These are phyloP conservation scores for Psidium friedrichsthalianum DNA, from an alignment of 345 rosid species.

Conservation along the genomic window DNA sequence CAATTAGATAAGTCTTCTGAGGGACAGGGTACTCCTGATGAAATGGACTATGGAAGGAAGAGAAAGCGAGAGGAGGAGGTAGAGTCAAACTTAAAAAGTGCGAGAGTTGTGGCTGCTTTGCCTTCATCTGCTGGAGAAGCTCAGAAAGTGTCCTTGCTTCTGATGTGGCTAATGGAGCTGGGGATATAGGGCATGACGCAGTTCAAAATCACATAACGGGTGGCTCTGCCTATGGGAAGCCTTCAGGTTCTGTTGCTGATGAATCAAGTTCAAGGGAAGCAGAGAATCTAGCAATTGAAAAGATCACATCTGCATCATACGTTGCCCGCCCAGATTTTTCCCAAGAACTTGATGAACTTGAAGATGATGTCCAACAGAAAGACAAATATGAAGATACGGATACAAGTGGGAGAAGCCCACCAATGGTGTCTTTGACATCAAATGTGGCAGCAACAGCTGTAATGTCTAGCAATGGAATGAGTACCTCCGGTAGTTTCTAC, in stretches of 20 bases:
- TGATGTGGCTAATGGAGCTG: background rate
- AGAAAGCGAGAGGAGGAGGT: conserved; percentile 42
- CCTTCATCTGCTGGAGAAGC: conserved; percentile 26
- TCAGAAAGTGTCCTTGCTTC: conserved; percentile 34
- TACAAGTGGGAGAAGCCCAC: conserved; percentile 4
- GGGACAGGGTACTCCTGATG: conserved; percentile 44
- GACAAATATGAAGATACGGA: conserved; percentile 23
- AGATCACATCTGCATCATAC: conserved; percentile 43
- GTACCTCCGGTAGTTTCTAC: conserved; percentile 19
- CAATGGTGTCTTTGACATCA: conserved; percentile 13
- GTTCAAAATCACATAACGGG: background rate
- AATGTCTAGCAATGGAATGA: conserved; percentile 18
- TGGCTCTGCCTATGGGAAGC: background rate
- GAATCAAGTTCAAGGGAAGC: conserved; percentile 34
- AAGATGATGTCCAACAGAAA: conserved; percentile 37
- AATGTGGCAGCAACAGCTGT: conserved; percentile 10
- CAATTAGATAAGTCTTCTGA: conserved; percentile 38
- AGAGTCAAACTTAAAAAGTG: conserved; percentile 19
- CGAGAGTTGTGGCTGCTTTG: conserved; percentile 16
- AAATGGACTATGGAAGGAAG: conserved; percentile 48
- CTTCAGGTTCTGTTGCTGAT: conserved; percentile 13
- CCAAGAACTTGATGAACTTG: conserved; percentile 76
- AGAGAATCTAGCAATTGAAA: conserved; percentile 58
- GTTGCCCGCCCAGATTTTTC: conserved; percentile 31
- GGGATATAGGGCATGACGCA: background rate